Conservation (phyloP, 805 yeast species). For the Saccharomycopsis malanga region DNA sequence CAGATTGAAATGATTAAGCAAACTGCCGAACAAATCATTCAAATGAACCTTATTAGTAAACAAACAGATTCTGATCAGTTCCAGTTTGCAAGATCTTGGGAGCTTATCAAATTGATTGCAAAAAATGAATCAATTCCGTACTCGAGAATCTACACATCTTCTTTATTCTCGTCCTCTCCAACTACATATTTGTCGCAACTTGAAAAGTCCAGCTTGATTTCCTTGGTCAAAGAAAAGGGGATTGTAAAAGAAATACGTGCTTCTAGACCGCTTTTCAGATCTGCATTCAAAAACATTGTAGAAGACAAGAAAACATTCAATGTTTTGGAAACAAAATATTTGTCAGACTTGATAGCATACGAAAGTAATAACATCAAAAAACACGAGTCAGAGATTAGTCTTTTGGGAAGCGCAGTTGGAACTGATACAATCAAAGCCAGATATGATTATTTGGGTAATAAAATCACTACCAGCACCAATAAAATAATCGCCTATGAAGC, state of each 20-base stretch:
- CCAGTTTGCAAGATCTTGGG: slow-evolving; percentile 84
- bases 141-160: slow-evolving; percentile 46
- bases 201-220: slow-evolving; percentile 72
- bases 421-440: slow-evolving; percentile 53
- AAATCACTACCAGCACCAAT: slow-evolving; percentile 55
- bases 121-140: slow-evolving; percentile 38
- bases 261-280: slow-evolving; percentile 76
- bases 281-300: slow-evolving; percentile 68
- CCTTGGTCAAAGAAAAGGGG: slow-evolving; percentile 72
- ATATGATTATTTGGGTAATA: slow-evolving; percentile 56
- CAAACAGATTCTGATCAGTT: slow-evolving; percentile 38
- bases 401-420: slow-evolving; percentile 44
- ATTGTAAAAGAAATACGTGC: slow-evolving; percentile 57
- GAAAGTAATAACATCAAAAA: slow-evolving; percentile 58
- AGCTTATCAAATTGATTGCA: slow-evolving; percentile 58
- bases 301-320: slow-evolving; percentile 49
- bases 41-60: slow-evolving; percentile 49
- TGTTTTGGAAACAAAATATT: slow-evolving; percentile 57
- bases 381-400: slow-evolving; percentile 66
- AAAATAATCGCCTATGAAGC: slow-evolving; percentile 44
- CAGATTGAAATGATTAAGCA: slow-evolving; percentile 72
- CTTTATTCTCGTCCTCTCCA: slow-evolving; percentile 52
- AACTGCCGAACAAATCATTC: slow-evolving; percentile 82
- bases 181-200: slow-evolving; percentile 55
- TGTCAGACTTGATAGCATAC: slow-evolving; percentile 44